phyloP scores from a whole-genome alignment of 495 filamentous ascomycete genomes.

The Hyaloscypha bicolor region DNA sequence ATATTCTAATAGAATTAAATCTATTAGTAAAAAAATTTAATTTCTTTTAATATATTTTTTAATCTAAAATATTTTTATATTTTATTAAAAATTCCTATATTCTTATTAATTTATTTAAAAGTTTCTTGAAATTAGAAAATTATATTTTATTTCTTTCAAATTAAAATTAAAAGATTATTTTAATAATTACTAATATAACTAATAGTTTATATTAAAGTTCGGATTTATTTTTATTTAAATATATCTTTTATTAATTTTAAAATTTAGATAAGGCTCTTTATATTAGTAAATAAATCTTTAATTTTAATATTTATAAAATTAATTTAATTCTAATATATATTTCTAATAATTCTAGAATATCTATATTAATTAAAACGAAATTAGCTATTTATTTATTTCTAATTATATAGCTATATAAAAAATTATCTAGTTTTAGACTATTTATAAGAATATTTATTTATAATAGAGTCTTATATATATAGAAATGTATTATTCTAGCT shows the following conservation, averaged over 20 bases:
- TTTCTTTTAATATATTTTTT: slow-evolving; percentile 9
- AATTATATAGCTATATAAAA: no score
- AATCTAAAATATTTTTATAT: slow-evolving; percentile 17
- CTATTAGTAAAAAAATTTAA: slow-evolving; percentile 15
- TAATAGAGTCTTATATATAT: no score
- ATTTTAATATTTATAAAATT: slow-evolving; percentile 17
- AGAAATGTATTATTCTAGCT: no score
- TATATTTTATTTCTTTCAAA: slow-evolving; percentile 18
- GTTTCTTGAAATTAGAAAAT: slow-evolving; percentile 8
- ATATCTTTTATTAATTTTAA: slow-evolving; percentile 23
- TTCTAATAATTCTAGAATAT: slow-evolving; percentile 11
- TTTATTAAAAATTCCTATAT: slow-evolving; percentile 15
- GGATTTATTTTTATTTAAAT: slow-evolving; percentile 15
- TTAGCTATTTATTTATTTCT: slow-evolving; percentile 1
- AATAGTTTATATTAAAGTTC: slow-evolving; percentile 4
- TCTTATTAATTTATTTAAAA: slow-evolving; percentile 21
- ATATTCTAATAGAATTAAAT: slow-evolving; percentile 16
- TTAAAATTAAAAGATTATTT: slow-evolving; percentile 15
- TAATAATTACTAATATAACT: slow-evolving; percentile 25
- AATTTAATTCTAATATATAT: slow-evolving; percentile 9
- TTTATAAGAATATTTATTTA: no score
- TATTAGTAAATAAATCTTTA: slow-evolving; percentile 16
- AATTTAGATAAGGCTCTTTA: slow-evolving; percentile 22
- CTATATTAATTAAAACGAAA: slow-evolving; percentile 22
- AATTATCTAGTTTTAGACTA: no score